Evolutionary conservation across 75 land plant genomes (phyloP), one percentile per base, ranked within the genome.

Genomic region (Sequoiadendron giganteum): DNA sequence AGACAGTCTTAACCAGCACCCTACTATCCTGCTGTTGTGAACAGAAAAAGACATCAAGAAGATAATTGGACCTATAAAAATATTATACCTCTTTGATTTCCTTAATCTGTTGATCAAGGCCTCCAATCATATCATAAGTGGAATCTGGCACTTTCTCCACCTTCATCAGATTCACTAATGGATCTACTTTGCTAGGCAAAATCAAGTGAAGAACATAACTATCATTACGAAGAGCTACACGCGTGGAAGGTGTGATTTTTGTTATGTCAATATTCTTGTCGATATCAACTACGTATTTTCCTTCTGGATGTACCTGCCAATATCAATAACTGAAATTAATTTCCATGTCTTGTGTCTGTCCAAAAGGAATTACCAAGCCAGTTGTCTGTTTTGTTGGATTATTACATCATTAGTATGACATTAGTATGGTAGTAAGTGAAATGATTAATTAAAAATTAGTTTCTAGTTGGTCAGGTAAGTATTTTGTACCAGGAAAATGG

Each of bases 121-220:
- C 98, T 92, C 98, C 98, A 92, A 97, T 95, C 96, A 97, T 97
- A 65, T 97, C 98, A 89, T 97, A 97, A 6, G 97, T 97, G 87
- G 98, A 97, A 88, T 97, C 98, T 38, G 98, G 98, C 86, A 97
- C 98, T 85, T 97, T 97, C 85, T 97, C 98, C 79, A 97, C 98
- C 87, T 97, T 97, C 98, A 97, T 97, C 84, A 95, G 92, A 89
- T 97, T 95, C 65, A 97, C 98, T 32, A 97, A 87, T 28, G 98
- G 98, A 87, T 97, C 98, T 4, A 97, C 98, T 91, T 97, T 97
- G 90, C 98, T 95, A 32, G 98, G 98, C 73, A 97, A 79, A 30
- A 97, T 89, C 83, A 97, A 91, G 91, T 97, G 98, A 81, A 97
- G 95, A 56, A 95, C 96, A 90, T 97, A 95, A 87, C 98, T 97